These are phyloP conservation scores for Phytopythium mirpurense DNA, from an alignment of 352 stramenopile species.

Conservation along the genomic window DNA sequence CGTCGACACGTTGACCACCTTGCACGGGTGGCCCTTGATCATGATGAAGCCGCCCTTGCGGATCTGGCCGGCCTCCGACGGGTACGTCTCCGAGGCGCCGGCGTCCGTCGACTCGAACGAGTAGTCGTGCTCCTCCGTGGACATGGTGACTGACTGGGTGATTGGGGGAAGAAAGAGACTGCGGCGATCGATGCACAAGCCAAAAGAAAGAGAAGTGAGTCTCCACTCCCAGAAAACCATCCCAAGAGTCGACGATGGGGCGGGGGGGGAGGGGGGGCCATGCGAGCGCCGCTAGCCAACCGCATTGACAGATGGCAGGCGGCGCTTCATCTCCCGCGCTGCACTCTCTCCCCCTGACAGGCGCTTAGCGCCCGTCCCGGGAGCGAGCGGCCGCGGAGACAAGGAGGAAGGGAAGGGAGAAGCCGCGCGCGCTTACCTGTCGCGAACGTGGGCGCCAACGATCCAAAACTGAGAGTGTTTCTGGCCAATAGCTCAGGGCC, in stretches of 20 bases:
- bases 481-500: conserved; percentile 19
- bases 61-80: conserved; percentile 98
- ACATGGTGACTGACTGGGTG: conserved; percentile 19
- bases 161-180: too few species aligned
- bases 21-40: conserved; percentile 99
- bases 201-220: conserved; percentile 5
- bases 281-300: too few species aligned
- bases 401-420: not conserved
- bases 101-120: conserved; percentile 94
- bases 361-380: too few species aligned
- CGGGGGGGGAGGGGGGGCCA: too few species aligned
- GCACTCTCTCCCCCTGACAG: not conserved
- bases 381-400: not conserved
- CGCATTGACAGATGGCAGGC: not conserved
- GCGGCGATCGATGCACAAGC: too few species aligned
- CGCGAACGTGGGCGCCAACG: conserved; percentile 32
- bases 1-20: conserved; percentile 97
- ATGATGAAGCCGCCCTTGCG: conserved; percentile 99
- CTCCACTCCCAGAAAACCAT: too few species aligned
- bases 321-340: too few species aligned
- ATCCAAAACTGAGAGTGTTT: conserved; percentile 37
- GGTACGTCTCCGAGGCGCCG: conserved; percentile 97
- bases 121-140: conserved; percentile 64
- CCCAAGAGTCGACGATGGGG: too few species aligned
- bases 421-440: conserved; percentile 27